Conservation (phyloP, 2,329 filamentous ascomycete species). For the Beauveria asiatica region DNA sequence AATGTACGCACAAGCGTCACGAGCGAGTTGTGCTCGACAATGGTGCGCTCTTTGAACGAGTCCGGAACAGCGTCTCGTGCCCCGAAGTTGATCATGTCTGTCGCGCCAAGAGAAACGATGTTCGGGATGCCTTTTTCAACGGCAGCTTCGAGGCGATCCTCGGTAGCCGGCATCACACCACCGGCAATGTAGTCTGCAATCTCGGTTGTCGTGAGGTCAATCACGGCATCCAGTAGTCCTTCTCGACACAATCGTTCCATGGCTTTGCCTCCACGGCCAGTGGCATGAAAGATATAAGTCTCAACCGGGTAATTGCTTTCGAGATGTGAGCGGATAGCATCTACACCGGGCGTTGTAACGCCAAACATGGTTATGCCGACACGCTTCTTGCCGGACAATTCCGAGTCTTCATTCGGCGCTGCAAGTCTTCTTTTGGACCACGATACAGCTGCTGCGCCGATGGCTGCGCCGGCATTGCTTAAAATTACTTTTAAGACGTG, state of each 20-base stretch:
- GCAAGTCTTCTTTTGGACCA: constrained; percentile 23
- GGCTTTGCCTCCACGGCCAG: constrained; percentile 57
- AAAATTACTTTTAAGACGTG: constrained; percentile 48
- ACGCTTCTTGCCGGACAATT: constrained; percentile 30
- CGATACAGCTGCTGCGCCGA: constrained; percentile 47
- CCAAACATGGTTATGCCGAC: constrained; percentile 68
- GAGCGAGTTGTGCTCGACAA: constrained; percentile 58
- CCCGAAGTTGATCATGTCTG: constrained; percentile 59
- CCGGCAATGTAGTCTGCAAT: constrained; percentile 55
- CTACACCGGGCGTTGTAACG: constrained; percentile 59
- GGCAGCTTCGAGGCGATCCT: constrained; percentile 47
- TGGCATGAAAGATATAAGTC: constrained; percentile 61
- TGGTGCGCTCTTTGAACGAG: constrained; percentile 37
- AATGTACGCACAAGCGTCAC: constrained; percentile 60
- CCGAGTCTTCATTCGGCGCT: background rate
- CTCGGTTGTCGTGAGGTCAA: constrained; percentile 67
- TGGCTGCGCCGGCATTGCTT: constrained; percentile 53
- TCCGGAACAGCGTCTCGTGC: constrained; percentile 45
- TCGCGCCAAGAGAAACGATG: constrained; percentile 41
- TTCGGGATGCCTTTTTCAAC: constrained; percentile 47
- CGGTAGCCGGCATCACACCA: constrained; percentile 53
- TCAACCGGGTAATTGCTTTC: constrained; percentile 40
- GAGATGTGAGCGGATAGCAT: constrained; percentile 43
- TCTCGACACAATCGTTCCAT: constrained; percentile 58
- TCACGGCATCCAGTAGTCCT: constrained; percentile 51